phyloP scores from a whole-genome alignment of 176 grass and related monocot species.

The Zoysia pacifica region DNA sequence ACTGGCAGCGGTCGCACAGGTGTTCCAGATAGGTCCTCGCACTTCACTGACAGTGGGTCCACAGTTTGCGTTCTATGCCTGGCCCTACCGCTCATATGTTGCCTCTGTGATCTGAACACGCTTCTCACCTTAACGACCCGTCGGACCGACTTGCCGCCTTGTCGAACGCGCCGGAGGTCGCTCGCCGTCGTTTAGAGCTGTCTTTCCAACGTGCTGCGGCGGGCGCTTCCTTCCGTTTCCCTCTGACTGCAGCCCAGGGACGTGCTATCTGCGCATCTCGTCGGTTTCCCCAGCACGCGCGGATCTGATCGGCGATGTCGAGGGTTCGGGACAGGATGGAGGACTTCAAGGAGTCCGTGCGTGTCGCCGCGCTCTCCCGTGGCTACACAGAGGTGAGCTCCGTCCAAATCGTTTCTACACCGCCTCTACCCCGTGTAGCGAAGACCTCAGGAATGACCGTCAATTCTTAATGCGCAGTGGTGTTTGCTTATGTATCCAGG shows the following conservation, averaged over 20 bases:
- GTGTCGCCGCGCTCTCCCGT: constrained; percentile 57
- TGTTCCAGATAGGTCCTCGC: background rate
- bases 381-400: constrained; percentile 71
- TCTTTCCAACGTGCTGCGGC: background rate
- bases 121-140: background rate
- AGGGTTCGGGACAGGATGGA: constrained; percentile 76
- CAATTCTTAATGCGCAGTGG: background rate
- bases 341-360: constrained; percentile 78
- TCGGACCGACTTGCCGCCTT: constrained; percentile 20
- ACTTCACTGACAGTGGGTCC: constrained; percentile 6
- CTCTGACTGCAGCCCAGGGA: background rate
- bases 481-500: constrained; percentile 41
- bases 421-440: background rate
- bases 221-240: too few relatives aligned
- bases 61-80: background rate
- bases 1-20: background rate
- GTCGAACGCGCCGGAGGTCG: constrained; percentile 33
- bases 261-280: background rate
- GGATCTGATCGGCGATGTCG: constrained; percentile 66
- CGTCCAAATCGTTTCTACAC: background rate
- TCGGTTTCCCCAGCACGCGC: background rate
- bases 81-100: background rate
- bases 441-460: background rate
- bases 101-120: background rate
- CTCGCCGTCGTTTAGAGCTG: background rate